Evolutionary conservation across 139 green algal genomes (phyloP), one percentile per base, ranked within the genome.

Genomic region (Chlamydomonas asymmetrica): DNA sequence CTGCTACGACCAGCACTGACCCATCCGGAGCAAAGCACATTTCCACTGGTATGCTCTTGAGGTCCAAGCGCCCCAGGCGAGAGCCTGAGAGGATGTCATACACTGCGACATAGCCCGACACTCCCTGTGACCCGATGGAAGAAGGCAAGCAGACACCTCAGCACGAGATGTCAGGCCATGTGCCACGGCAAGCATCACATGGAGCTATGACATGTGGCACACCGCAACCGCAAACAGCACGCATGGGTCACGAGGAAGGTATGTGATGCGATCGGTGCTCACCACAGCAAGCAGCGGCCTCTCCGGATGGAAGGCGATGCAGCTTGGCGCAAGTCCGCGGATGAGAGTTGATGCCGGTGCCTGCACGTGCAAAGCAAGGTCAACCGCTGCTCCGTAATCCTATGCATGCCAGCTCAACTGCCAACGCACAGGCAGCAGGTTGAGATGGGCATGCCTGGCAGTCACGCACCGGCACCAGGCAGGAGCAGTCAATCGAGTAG

Each of bases 221-320:
- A 13, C 13, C 16, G 18, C 48, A 56, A 56, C 48, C 48, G 25
- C 29, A 23, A 13, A 13, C 25, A 27, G 6, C 9, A 61, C 25
- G 52, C 31, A 43, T 40, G n/a, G 59, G 59, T 39, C 32, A 31
- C 6, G 29, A 66, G 59, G 31, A 27, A 39, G 59, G 10, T 27
- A n/a, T n/a, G n/a, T n/a, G n/a, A n/a, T n/a, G n/a, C n/a, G n/a
- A n/a, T n/a, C n/a, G n/a, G n/a, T n/a, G 25, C 79, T 31, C 40
- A 87, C 81, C 68, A 87, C 73, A 9, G 82, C 82, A 1, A 87
- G 72, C 20, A 87, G 60, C 1, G 82, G 63, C 35, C 74, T 76
- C 1, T 54, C 41, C 2, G 78, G 78, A 39, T 87, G 82, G 39
- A 84, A 84, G 27, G 49, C 74, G 10, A 87, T 56, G 49, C 82